Percentiles rank a stretch among this genome's conserved stretches.
These are phyloP conservation scores for Fraxinus quadrangulata DNA, from an alignment of 257 asterid species.

Conservation along the genomic window DNA sequence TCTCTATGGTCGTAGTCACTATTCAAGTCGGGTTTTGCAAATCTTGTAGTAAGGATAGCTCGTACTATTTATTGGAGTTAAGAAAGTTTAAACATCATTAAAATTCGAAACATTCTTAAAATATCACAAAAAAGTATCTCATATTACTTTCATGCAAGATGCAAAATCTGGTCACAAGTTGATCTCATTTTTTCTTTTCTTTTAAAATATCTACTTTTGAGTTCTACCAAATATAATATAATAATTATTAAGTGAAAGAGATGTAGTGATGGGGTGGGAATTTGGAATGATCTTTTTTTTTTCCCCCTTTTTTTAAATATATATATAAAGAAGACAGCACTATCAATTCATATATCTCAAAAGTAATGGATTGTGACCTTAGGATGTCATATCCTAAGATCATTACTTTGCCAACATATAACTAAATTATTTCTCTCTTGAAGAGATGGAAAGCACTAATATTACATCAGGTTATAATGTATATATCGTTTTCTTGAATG, in stretches of 20 bases:
- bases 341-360: slow-evolving; percentile 18
- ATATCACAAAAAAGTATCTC: not conserved
- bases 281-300: slow-evolving; percentile 8
- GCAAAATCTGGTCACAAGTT: not conserved
- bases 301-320: too few species aligned
- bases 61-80: too few species aligned
- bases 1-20: too few species aligned
- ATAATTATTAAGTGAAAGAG: not conserved
- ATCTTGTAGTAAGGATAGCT: too few species aligned
- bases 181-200: not conserved
- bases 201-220: not conserved
- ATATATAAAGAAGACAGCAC: slow-evolving; percentile 21
- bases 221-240: not conserved
- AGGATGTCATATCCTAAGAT: slow-evolving; percentile 26
- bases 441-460: slow-evolving; percentile 33
- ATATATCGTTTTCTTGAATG: not conserved
- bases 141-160: not conserved
- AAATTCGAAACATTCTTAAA: not conserved
- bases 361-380: slow-evolving; percentile 50
- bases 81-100: too few species aligned
- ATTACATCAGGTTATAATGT: not conserved
- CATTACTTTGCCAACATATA: slow-evolving; percentile 15
- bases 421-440: slow-evolving; percentile 22
- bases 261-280: slow-evolving; percentile 22
- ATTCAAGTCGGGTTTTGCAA: too few species aligned